These are phyloP conservation scores for Fusarium tuaranense DNA, from an alignment of 2,329 filamentous ascomycete genomes.

Conservation along the genomic window DNA sequence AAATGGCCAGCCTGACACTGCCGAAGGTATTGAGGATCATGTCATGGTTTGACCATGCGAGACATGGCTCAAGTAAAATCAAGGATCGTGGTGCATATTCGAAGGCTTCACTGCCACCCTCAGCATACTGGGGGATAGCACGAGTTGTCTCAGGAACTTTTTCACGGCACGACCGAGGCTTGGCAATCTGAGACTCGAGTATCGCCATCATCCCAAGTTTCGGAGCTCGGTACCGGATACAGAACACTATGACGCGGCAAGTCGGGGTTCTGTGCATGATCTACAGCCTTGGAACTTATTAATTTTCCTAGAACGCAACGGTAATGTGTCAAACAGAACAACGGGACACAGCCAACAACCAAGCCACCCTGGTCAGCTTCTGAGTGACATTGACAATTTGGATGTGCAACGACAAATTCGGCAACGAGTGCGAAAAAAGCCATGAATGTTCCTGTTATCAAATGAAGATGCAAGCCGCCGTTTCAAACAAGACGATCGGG, in stretches of 20 bases:
- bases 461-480: not conserved
- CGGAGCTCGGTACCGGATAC: not conserved
- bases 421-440: not conserved
- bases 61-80: not conserved
- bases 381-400: not conserved
- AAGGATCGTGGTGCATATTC: not conserved
- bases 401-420: not conserved
- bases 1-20: not conserved
- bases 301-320: not conserved
- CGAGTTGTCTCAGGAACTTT: not conserved
- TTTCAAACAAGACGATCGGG: not conserved
- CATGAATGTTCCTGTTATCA: not conserved
- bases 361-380: not conserved
- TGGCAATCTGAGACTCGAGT: not conserved
- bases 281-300: not conserved
- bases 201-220: not conserved
- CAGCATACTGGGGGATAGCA: not conserved
- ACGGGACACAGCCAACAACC: not conserved
- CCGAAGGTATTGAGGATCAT: not conserved
- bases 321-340: not conserved
- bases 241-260: not conserved
- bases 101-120: not conserved
- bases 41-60: not conserved
- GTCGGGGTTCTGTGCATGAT: not conserved
- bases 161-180: not conserved